phyloP scores from a whole-genome alignment of 495 filamentous ascomycete genomes.

The Aspergillus nidulans region DNA sequence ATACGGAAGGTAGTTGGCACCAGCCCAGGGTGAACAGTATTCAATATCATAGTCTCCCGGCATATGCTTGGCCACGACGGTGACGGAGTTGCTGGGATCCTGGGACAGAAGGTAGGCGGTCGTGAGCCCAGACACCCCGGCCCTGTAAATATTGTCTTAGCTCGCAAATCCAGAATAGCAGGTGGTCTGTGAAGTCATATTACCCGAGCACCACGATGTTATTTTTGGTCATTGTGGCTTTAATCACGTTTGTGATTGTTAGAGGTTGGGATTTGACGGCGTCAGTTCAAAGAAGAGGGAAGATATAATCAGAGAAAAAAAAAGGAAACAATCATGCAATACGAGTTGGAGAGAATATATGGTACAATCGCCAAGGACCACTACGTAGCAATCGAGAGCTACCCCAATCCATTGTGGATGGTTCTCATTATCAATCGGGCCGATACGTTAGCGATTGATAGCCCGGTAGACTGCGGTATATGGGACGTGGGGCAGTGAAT shows the following conservation, averaged over 20 bases:
- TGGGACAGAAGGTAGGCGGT: slow-evolving; percentile 78
- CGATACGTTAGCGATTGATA: slow-evolving; percentile 6
- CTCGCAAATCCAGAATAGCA: neutral
- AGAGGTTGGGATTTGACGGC: neutral
- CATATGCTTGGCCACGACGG: slow-evolving; percentile 92
- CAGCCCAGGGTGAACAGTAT: slow-evolving; percentile 94
- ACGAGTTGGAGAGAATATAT: neutral
- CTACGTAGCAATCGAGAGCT: neutral
- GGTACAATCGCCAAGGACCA: neutral
- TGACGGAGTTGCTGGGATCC: slow-evolving; percentile 63
- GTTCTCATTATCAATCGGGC: slow-evolving; percentile 4
- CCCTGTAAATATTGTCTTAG: slow-evolving; percentile 46
- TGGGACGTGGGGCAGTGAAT: neutral
- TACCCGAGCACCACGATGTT: slow-evolving; percentile 67
- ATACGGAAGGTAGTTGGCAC: slow-evolving; percentile 87
- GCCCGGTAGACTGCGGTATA: neutral
- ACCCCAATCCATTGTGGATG: neutral
- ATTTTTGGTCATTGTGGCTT: slow-evolving; percentile 28
- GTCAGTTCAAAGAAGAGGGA: too few relatives aligned
- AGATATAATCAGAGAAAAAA: neutral
- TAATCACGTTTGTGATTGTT: neutral
- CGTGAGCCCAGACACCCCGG: slow-evolving; percentile 90
- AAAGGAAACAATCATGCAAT: neutral
- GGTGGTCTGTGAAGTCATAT: slow-evolving; percentile 16
- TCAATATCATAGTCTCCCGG: slow-evolving; percentile 97